Percentiles rank a stretch among this genome's conserved stretches.
These are phyloP conservation scores for Parathielavia appendiculata DNA, from an alignment of 495 filamentous ascomycete genomes.

Conservation along the genomic window DNA sequence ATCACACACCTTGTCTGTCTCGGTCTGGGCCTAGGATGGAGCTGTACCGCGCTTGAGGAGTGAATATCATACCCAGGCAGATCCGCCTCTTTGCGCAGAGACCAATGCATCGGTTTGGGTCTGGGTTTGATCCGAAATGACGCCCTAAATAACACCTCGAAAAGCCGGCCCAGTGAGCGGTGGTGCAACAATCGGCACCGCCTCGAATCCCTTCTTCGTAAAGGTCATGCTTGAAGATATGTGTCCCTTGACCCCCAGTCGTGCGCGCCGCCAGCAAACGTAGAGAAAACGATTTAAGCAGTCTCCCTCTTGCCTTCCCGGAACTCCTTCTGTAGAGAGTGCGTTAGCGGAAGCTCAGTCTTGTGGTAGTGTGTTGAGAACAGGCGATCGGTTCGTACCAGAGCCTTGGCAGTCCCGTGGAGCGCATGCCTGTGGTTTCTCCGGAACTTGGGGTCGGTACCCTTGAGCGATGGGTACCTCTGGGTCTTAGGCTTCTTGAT, in stretches of 20 bases:
- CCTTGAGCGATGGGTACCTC: slow-evolving; percentile 96
- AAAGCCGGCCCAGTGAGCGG: slow-evolving; percentile 27
- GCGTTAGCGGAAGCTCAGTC: slow-evolving; percentile 36
- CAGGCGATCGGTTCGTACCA: slow-evolving; percentile 59
- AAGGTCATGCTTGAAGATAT: slow-evolving; percentile 29
- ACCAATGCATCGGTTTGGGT: slow-evolving; percentile 28
- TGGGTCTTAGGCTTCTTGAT: slow-evolving; percentile 99
- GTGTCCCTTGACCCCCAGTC: slow-evolving; percentile 17
- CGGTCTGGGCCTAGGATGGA: background rate
- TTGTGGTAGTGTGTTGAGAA: background rate
- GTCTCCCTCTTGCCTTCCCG: slow-evolving; percentile 93
- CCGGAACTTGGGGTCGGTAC: slow-evolving; percentile 99
- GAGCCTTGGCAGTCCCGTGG: slow-evolving; percentile 93
- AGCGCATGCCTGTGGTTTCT: slow-evolving; percentile 99
- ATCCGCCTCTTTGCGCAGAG: slow-evolving; percentile 25
- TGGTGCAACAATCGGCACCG: slow-evolving; percentile 22
- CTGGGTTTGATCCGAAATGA: slow-evolving; percentile 24
- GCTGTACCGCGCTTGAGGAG: slow-evolving; percentile 8
- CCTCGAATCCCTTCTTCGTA: slow-evolving; percentile 29
- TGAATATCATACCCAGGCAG: slow-evolving; percentile 14
- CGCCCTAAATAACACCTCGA: slow-evolving; percentile 36
- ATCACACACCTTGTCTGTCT: slow-evolving; percentile 12
- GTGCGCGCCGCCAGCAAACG: slow-evolving; percentile 16
- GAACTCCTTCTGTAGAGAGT: slow-evolving; percentile 79
- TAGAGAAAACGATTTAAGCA: slow-evolving; percentile 55